Conservation (phyloP, 108 stramenopile genomes). For the Discostella stelligeroides region DNA sequence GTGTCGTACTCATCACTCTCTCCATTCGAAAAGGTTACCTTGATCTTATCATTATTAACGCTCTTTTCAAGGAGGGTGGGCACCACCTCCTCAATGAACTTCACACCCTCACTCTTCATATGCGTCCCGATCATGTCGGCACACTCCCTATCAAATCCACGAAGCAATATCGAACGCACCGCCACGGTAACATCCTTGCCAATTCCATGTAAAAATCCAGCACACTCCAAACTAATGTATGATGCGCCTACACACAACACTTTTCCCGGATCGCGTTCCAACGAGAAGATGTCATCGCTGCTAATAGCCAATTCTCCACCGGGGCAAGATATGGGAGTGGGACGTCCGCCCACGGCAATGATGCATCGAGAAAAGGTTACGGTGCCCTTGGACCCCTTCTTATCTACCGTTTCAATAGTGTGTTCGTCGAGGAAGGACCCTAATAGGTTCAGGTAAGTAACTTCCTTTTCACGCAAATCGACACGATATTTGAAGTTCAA, state of each 20-base stretch:
- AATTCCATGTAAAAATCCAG: slow-evolving; percentile 93
- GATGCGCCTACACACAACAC: slow-evolving; percentile 96
- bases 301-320: slow-evolving; percentile 95
- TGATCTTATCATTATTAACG: slow-evolving; percentile 73
- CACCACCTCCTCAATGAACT: slow-evolving; percentile 79
- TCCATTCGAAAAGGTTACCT: slow-evolving; percentile 89
- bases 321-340: slow-evolving; percentile 78
- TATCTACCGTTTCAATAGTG: slow-evolving; percentile 83
- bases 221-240: slow-evolving; percentile 98
- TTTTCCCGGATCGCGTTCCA: slow-evolving; percentile 90
- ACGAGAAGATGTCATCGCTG: slow-evolving; percentile 95
- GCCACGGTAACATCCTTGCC: slow-evolving; percentile 94
- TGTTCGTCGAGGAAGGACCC: slow-evolving; percentile 87
- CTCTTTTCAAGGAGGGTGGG: slow-evolving; percentile 83
- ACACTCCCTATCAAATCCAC: slow-evolving; percentile 97
- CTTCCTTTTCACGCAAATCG: slow-evolving; percentile 91
- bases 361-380: slow-evolving; percentile 88
- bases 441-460: slow-evolving; percentile 91
- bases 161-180: slow-evolving; percentile 93
- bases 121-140: slow-evolving; percentile 84
- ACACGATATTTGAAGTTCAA: slow-evolving; percentile 98
- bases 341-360: slow-evolving; percentile 96
- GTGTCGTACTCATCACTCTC: slow-evolving; percentile 80
- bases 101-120: slow-evolving; percentile 88
- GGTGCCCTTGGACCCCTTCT: slow-evolving; percentile 69